Evolutionary conservation across 305 asterid species (phyloP), one percentile per base, ranked within the genome.

Genomic region (Fraxinus xanthoxyloides): DNA sequence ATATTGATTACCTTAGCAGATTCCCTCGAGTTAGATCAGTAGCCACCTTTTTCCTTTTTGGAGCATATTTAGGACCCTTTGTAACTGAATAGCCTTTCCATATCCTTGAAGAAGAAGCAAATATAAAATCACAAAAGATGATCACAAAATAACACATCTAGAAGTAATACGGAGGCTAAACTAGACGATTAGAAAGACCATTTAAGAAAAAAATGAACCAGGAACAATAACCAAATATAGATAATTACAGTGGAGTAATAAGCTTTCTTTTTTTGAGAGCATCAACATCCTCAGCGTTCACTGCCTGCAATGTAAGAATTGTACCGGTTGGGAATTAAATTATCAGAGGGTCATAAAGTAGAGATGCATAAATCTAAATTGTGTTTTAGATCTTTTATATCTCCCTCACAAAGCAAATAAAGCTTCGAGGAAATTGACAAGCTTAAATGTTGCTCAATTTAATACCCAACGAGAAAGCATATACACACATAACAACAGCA

Each of bases 1-100:
- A 35, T 77, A 67, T 31, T 67, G 26, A 81, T 74, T 89, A 95
- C 98, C 97, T 90, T 77, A 90, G 98, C 35, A 96, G 85, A 85
- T 93, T 92, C 84, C 94, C 99, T 72, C 98, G 94, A 73, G 95
- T 94, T 78, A 96, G 89, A 89, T 94, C 99, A 61, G 98, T 96
- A 43, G 98, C 97, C 61, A 86, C 92, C 87, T 90, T 95, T 88
- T 92, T 95, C 90, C 98, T 90, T 84, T 88, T 90, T 5, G 98
- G 97, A 69, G 98, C 93, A 90, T 95, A 95, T 7, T 93, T 85
- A 3, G 99, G 97, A 76, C 99, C 99, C 84, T 91, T 94, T 79
- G 80, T 92, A 32, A 94, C 95, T 0, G 94, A 89, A 84, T 85
- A 90, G 77, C 98, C 98, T 89, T 92, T 94, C 99, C 98, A 95